A percentile compares a stretch with the other conserved stretches of the same genome.
Evolutionary conservation across 1,139 yeast species (phyloP).

Genomic region (Saccharomyces hybrid): DNA sequence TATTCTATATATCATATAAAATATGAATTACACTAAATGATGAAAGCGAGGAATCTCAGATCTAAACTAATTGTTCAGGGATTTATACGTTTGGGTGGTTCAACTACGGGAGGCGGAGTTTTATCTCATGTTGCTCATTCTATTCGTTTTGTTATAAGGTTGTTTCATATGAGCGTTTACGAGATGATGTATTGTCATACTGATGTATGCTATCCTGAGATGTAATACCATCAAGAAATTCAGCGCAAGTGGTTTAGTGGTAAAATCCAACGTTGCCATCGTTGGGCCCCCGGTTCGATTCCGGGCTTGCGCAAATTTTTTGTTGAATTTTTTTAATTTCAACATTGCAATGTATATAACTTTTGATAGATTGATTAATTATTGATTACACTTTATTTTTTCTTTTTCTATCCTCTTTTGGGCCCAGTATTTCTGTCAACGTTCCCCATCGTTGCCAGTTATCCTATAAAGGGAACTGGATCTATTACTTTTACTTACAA

Average conservation of each 20-base stretch:
- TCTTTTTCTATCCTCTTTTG: not conserved
- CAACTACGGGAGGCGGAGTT: too few relatives aligned
- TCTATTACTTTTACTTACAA: not conserved
- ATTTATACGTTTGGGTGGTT: too few relatives aligned
- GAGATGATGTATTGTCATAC: not conserved
- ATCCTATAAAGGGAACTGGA: not conserved
- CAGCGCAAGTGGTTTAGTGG: slow-evolving; percentile 1
- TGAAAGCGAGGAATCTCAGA: too few relatives aligned
- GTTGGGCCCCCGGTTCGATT: slow-evolving; percentile 1
- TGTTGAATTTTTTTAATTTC: not conserved
- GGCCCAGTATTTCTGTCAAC: not conserved
- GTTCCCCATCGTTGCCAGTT: not conserved
- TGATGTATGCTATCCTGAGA: not conserved
- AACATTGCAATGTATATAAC: too few relatives aligned
- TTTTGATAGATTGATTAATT: too few relatives aligned
- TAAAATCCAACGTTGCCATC: slow-evolving; percentile 1
- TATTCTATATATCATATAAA: too few relatives aligned
- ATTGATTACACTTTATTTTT: too few relatives aligned
- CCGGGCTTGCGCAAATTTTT: not conserved
- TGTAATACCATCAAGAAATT: not conserved
- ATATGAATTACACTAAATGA: too few relatives aligned
- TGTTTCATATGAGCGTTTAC: too few relatives aligned
- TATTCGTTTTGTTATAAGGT: too few relatives aligned
- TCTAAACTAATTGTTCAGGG: too few relatives aligned
- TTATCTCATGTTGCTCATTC: too few relatives aligned